Percentiles rank a stretch among this genome's conserved stretches.
These are phyloP conservation scores for Tricholomella constricta DNA, from an alignment of 768 basidiomycete species.

Conservation along the genomic window DNA sequence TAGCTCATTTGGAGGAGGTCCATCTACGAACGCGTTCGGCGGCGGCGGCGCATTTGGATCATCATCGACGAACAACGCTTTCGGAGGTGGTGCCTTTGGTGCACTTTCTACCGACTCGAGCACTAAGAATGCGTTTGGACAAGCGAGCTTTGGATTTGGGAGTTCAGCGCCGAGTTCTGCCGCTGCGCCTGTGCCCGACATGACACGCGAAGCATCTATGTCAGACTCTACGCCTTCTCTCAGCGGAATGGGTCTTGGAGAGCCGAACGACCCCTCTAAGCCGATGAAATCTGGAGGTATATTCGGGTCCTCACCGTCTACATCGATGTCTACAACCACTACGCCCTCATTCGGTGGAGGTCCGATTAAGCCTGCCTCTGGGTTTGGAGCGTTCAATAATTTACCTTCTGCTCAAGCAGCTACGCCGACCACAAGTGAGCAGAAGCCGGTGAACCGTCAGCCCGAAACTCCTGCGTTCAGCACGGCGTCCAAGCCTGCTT, in stretches of 20 bases:
- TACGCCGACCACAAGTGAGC: conserved; percentile 1
- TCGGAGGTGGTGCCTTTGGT: conserved; percentile 21
- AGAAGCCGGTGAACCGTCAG: conserved; percentile 6
- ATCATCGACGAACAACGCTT: conserved; percentile 20
- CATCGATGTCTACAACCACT: conserved; percentile 20
- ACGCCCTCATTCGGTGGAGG: conserved; percentile 30
- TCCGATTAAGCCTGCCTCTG: conserved; percentile 40
- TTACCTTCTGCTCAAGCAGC: conserved; percentile 6
- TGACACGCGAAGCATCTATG: conserved; percentile 52
- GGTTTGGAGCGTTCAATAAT: conserved; percentile 50
- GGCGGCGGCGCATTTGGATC: conserved; percentile 20
- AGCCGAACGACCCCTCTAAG: conserved; percentile 27
- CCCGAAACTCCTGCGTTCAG: conserved; percentile 4
- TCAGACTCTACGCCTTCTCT: conserved; percentile 40
- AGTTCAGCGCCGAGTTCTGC: conserved; percentile 16
- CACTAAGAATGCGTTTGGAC: conserved; percentile 27
- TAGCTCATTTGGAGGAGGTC: conserved; percentile 11
- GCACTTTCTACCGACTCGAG: conserved; percentile 16
- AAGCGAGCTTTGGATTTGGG: conserved; percentile 26
- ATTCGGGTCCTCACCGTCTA: conserved; percentile 39
- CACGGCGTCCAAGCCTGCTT: conserved; percentile 5
- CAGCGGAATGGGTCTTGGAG: conserved; percentile 25
- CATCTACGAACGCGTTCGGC: conserved; percentile 26
- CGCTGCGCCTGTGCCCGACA: conserved; percentile 23
- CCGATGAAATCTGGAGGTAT: conserved; percentile 31